Evolutionary conservation across 2,329 filamentous ascomycete genomes (phyloP), one percentile per base, ranked within the genome.

Genomic region (Calonectria naviculata): DNA sequence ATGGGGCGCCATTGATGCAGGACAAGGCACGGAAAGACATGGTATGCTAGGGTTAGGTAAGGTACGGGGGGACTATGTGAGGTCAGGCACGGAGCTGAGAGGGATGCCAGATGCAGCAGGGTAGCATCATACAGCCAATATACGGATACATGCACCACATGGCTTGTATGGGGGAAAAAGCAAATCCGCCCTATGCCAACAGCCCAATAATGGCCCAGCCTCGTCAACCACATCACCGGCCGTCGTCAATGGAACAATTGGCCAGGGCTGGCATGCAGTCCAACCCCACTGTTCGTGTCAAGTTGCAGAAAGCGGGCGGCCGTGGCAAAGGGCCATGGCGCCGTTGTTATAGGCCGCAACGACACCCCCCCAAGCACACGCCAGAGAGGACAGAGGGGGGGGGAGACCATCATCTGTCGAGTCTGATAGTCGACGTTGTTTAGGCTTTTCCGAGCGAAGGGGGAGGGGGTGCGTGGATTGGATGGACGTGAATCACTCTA

Each of bases 281-380:
- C 49, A 44, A 65, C 61, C 70, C 70, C 70, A 71, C 70, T 71
- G 70, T 71, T 71, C 70, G 56, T 71, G 70, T 65, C 65, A 66
- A 60, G 34, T 41, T 60, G 54, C 36, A 60, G 34, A 10, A 60
- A 71, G 65, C 46, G 60, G 60, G 44, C 42, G 67, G 41, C 66
- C 60, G 60, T 68, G 66, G 47, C 41, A 49, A 56, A 49, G 49
- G 58, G 41, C 44, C 46, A 36, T 63, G 28, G 56, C 65, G 65
- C 38, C 34, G 34, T 31, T 38, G 65, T 24, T 44, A 67, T 67
- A 67, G 56, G 65, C 56, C 28, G 42, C 24, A 47, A 41, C 31
- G 49, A 21, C 49, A 56, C 38, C 19, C 41, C 28, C 41, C n/a
- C 6, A 36, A 41, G 31, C 60, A 42, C 60, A n/a, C 44, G 46